Conservation (phyloP, 1,139 yeast genomes). For the Spathaspora sp. region DNA sequence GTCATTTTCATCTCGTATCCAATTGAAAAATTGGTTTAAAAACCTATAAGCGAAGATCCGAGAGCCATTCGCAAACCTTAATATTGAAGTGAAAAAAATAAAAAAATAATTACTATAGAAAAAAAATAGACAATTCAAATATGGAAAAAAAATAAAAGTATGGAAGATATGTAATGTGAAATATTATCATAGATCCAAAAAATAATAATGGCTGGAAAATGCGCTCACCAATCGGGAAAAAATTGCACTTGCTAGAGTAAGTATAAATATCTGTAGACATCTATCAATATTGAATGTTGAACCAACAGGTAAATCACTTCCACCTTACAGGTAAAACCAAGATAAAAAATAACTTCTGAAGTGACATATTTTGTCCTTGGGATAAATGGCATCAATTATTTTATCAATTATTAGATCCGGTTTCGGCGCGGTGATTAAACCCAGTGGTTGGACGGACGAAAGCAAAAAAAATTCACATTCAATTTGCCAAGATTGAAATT, state of each 20-base stretch:
- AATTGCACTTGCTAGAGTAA: no score
- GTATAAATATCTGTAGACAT: no score
- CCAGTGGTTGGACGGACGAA: no score
- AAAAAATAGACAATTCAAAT: neutral
- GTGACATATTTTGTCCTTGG: neutral
- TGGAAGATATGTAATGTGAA: neutral
- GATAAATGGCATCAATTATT: neutral
- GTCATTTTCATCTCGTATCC: neutral
- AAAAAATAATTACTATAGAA: neutral
- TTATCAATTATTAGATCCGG: neutral
- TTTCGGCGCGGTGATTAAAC: neutral
- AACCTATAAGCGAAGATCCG: neutral
- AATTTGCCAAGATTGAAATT: neutral
- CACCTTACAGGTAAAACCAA: neutral
- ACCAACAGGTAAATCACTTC: neutral
- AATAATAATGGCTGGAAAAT: neutral
- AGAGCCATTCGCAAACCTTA: neutral
- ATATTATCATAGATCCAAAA: neutral
- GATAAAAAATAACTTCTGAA: neutral
- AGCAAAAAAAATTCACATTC: constrained; percentile 3
- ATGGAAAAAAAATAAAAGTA: neutral
- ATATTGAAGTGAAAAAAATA: neutral
- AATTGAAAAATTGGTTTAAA: neutral
- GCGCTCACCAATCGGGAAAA: neutral
- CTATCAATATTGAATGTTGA: no score